A percentile compares a stretch with the other conserved stretches of the same genome.
Evolutionary conservation across 495 filamentous ascomycete species (phyloP).

Genomic region (Eremomyces bilateralis): DNA sequence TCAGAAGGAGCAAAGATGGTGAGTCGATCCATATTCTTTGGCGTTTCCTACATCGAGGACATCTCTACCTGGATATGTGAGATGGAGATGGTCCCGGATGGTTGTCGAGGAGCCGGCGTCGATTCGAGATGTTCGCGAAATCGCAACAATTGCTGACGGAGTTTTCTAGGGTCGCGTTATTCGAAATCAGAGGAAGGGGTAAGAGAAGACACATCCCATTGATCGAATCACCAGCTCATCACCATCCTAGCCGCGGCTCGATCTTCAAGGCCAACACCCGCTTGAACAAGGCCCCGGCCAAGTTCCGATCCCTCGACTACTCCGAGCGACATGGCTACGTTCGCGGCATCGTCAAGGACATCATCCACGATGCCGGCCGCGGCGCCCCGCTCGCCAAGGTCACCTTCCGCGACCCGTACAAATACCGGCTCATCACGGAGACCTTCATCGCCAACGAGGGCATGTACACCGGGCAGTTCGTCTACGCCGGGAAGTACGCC

Average conservation of each 20-base stretch:
- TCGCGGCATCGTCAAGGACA: conserved; percentile 92
- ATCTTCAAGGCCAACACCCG: conserved; percentile 94
- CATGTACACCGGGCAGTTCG: conserved; percentile 98
- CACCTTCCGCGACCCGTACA: conserved; percentile 76
- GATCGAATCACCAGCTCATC: neutral
- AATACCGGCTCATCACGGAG: conserved; percentile 39
- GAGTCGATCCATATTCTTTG: too few relatives aligned
- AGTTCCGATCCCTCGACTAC: conserved; percentile 89
- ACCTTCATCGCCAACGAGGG: conserved; percentile 98
- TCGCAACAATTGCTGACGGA: too few relatives aligned
- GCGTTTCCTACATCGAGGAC: too few relatives aligned
- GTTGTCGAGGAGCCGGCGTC: too few relatives aligned
- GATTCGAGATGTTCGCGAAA: too few relatives aligned
- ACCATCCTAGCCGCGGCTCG: conserved; percentile 53
- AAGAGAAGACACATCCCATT: neutral
- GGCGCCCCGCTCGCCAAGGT: conserved; percentile 95
- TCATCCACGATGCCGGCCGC: conserved; percentile 96
- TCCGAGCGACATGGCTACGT: conserved; percentile 93
- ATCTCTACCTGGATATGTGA: too few relatives aligned
- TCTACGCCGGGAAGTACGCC: conserved; percentile 99
- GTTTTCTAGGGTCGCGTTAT: conserved; percentile 8
- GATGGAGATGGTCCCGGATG: too few relatives aligned
- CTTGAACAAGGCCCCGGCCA: conserved; percentile 75
- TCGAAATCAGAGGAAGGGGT: conserved; percentile 8
- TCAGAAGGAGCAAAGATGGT: too few relatives aligned